Evolutionary conservation across 108 stramenopile species (phyloP), one percentile per base, ranked within the genome.

Genomic region (Cyclotella sp.): DNA sequence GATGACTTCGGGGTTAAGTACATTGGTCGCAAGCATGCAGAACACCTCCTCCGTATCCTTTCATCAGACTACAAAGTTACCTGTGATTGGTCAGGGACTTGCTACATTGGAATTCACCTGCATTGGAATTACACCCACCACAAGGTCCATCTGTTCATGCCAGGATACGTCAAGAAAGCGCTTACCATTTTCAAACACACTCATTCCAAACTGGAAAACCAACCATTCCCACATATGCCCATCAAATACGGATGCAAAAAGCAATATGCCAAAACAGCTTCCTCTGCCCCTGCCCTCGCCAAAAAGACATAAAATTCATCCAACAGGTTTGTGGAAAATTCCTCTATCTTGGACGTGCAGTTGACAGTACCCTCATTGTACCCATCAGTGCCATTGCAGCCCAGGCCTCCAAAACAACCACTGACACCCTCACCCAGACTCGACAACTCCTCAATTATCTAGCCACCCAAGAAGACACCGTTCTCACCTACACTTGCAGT

Each of bases 121-220:
- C 26, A 12, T 44, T 82, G 22, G 44, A 27, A 34, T 67, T 70
- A 22, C 70, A 73, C 47, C 40, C 70, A 13, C 68, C 83, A 22
- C 76, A 77, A 80, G 79, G 84, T 27, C 73, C 73, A 21, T 87
- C 78, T 46, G 68, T 85, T 24, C 70, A 81, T 49, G 47, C 47
- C 47, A 49, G 47, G n/a, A 2, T 34, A 34, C 59, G 49, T 55
- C 28, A 70, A 70, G 9, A 34, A 34, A 5, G 34, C 34, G 4
- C 60, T 87, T 6, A 29, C 42, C 9, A 47, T 52, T 19, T 85
- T 83, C 67, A 13, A 64, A 3, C 87, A 87, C 53, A 72, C 60
- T 0, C 83, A 77, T 13, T 12, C 64, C 11, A 45, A 49, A 52
- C 80, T 76, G 3, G 46, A 87, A 63, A 39, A 84, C 45, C 57